Evolutionary conservation across 345 rosid genomes (phyloP).

Genomic region (Barbarea vulgaris): DNA sequence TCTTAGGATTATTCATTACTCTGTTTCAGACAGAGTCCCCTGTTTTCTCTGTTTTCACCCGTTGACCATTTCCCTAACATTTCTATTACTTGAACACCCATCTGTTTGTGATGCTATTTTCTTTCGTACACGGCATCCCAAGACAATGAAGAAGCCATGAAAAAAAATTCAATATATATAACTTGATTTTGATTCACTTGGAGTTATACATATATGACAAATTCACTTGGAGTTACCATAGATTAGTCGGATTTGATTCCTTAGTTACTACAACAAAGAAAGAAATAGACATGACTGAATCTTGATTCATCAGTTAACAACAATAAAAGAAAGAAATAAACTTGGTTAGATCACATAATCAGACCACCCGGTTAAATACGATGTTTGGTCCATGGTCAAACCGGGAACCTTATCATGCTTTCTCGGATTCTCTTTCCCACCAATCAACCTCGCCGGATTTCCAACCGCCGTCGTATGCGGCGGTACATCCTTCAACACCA

Average conservation of each 20-base stretch:
- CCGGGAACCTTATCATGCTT: slow-evolving; percentile 73
- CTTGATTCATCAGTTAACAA: background rate
- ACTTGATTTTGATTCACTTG: too few relatives aligned
- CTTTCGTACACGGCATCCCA: too few relatives aligned
- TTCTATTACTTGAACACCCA: too few relatives aligned
- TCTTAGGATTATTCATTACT: too few relatives aligned
- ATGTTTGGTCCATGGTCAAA: slow-evolving; percentile 85
- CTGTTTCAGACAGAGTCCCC: background rate
- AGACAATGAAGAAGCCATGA: too few relatives aligned
- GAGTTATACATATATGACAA: too few relatives aligned
- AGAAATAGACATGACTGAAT: background rate
- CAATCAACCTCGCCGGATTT: slow-evolving; percentile 83
- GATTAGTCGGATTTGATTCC: background rate
- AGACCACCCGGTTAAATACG: slow-evolving; percentile 69
- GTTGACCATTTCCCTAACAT: too few relatives aligned
- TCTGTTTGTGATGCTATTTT: too few relatives aligned
- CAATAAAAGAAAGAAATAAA: background rate
- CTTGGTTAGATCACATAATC: slow-evolving; percentile 70
- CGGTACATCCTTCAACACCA: slow-evolving; percentile 82
- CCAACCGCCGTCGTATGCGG: slow-evolving; percentile 82
- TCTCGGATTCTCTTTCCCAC: slow-evolving; percentile 76
- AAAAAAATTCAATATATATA: too few relatives aligned
- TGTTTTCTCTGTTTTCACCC: background rate
- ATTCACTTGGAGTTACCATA: background rate
- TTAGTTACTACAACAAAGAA: background rate